Conservation (phyloP, 345 rosid genomes). For the Carallia pectinifolia region DNA sequence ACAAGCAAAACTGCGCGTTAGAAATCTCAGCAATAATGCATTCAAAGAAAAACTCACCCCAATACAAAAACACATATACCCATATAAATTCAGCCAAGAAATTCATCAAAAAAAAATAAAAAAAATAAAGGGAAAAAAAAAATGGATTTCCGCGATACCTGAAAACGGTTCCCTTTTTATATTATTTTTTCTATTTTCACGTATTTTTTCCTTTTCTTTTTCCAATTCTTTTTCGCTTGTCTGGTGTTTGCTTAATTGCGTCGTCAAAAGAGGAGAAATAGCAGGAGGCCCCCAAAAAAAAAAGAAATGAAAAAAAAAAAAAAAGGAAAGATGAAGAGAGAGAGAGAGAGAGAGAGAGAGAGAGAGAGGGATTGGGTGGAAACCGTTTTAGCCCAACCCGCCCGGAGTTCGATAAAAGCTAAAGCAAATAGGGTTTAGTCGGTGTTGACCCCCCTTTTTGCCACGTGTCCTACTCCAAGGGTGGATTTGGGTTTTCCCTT, state of each 20-base stretch:
- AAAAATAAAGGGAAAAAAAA: background rate
- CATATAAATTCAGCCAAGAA: background rate
- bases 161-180: slow-evolving; percentile 4
- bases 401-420: no score
- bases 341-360: background rate
- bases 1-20: slow-evolving; percentile 20
- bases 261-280: background rate
- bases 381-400: background rate
- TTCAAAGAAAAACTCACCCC: background rate
- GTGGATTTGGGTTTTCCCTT: background rate
- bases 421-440: background rate
- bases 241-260: slow-evolving; percentile 1
- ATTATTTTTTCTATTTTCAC: background rate
- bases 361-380: background rate
- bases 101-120: background rate
- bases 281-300: no score
- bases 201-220: background rate
- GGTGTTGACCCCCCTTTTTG: background rate
- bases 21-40: slow-evolving; percentile 32
- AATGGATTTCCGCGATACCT: background rate
- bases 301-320: background rate
- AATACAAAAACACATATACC: slow-evolving; percentile 1
- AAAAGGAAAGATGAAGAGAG: background rate
- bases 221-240: no score
- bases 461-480: background rate